A percentile compares a stretch with the other conserved stretches of the same genome.
These are phyloP conservation scores for Pyrenula aspistea DNA, from an alignment of 495 filamentous ascomycete genomes.

Conservation along the genomic window DNA sequence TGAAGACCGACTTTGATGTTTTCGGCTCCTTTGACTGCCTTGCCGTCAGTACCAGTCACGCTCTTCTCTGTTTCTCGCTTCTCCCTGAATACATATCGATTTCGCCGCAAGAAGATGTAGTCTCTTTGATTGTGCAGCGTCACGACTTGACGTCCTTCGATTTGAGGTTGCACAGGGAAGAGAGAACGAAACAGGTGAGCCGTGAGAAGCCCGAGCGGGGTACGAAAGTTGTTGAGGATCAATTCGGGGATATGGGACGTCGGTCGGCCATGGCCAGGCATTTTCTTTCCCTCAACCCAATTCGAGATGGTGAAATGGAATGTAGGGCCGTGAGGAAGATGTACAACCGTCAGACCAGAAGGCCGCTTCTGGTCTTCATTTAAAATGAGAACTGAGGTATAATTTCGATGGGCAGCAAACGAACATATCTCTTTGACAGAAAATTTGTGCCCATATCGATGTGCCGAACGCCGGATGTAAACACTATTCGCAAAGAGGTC, in stretches of 20 bases:
- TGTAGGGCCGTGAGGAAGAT: conserved; percentile 73
- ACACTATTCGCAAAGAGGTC: conserved; percentile 73
- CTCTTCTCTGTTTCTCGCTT: conserved; percentile 75
- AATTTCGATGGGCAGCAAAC: conserved; percentile 70
- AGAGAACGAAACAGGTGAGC: conserved; percentile 74
- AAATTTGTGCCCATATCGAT: conserved; percentile 73
- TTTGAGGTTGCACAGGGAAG: conserved; percentile 68
- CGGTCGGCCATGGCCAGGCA: conserved; percentile 79
- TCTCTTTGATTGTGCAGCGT: conserved; percentile 93
- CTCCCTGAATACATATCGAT: conserved; percentile 87
- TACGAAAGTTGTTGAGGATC: conserved; percentile 91
- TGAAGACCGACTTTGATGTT: conserved; percentile 74
- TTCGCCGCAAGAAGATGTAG: conserved; percentile 84
- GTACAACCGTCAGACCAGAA: conserved; percentile 64
- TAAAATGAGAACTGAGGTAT: conserved; percentile 67
- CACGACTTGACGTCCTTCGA: conserved; percentile 75
- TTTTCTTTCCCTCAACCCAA: conserved; percentile 71
- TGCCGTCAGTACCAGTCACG: conserved; percentile 76
- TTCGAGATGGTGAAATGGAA: conserved; percentile 79
- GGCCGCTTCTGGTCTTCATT: conserved; percentile 77
- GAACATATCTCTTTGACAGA: conserved; percentile 78
- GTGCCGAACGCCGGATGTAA: conserved; percentile 75
- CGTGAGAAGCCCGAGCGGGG: conserved; percentile 79
- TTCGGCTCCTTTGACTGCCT: conserved; percentile 69
- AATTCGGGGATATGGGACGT: conserved; percentile 88